Evolutionary conservation across 495 filamentous ascomycete species (phyloP), one percentile per base, ranked within the genome.

Genomic region (Penicillium macrosclerotiorum): DNA sequence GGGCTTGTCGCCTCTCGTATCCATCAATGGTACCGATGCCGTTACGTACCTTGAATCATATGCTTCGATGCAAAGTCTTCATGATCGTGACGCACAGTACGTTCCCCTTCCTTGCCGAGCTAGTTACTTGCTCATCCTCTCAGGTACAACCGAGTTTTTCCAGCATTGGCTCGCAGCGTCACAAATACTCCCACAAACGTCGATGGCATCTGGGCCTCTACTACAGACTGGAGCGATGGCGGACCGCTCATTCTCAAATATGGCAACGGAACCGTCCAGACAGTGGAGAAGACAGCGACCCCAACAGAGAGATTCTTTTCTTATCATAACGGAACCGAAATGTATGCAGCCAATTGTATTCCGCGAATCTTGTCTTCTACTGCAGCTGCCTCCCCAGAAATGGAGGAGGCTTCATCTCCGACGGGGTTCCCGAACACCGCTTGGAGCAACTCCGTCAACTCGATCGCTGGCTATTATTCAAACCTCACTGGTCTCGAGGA

Each of bases 381-480:
- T 8, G 26, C 45, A 14, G 33, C 14, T 18, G 40, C 53, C 19
- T 37, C 37, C 2, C 37, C 56, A 1, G 50, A 77, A 74, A 44
- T 82, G 72, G 49, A 86, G 77, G 23, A 81, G 76, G 50, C 86
- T 81, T 57, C 56, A 0, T 54, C 49, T 22, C 19, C 51, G 1
- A 22, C 42, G 5, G 59, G 59, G 8, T 39, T 60, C 46, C 83
- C 85, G 13, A 81, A 82, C 52, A 77, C 82, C 24, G 77, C 78
- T 26, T 82, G 85, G 50, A 80, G 52, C 22, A 57, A 51, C 27
- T 52, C 54, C 8, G 42, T 52, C 16, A 59, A 63, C 38, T 57
- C 64, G 2, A 52, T 76, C 9, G 64, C 64, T 0, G 69, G 72
- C 0, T 76, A 72, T 39, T 63, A 57, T 45, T 58, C 66, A 1